These are phyloP conservation scores for Nemania sp. DNA, from an alignment of 2,329 filamentous ascomycete genomes.

Conservation along the genomic window DNA sequence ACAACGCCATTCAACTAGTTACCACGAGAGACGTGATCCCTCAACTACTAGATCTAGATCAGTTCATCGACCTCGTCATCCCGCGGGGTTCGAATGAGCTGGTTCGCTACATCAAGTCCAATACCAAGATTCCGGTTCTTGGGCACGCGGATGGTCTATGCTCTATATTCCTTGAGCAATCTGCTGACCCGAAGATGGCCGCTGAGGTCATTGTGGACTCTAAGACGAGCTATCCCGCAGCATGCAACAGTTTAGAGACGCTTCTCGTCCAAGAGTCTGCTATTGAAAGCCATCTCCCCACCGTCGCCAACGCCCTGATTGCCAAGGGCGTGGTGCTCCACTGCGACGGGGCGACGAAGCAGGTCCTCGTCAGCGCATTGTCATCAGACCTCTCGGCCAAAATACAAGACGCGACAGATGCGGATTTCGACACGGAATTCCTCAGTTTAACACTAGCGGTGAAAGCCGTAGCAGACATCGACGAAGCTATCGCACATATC, in stretches of 20 bases:
- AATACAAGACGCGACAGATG: conserved; percentile 66
- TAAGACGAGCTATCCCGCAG: conserved; percentile 92
- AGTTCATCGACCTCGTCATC: conserved; percentile 92
- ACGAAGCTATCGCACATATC: conserved; percentile 82
- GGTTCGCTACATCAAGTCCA: conserved; percentile 84
- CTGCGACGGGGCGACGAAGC: conserved; percentile 73
- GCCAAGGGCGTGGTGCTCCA: conserved; percentile 78
- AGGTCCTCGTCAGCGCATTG: conserved; percentile 58
- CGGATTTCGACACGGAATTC: conserved; percentile 88
- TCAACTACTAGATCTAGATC: conserved; percentile 81
- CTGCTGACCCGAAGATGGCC: conserved; percentile 73
- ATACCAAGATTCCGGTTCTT: conserved; percentile 91
- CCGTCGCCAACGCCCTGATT: conserved; percentile 73
- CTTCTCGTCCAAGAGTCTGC: conserved; percentile 79
- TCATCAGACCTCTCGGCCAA: conserved; percentile 44
- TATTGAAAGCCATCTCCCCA: conserved; percentile 67
- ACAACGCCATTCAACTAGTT: conserved; percentile 88
- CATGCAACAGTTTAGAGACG: conserved; percentile 93
- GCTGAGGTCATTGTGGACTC: conserved; percentile 81
- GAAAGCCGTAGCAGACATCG: conserved; percentile 71
- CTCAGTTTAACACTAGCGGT: conserved; percentile 82
- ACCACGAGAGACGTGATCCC: conserved; percentile 90
- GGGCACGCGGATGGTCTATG: conserved; percentile 96
- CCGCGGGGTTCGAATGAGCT: conserved; percentile 89
- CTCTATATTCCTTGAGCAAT: conserved; percentile 78